Evolutionary conservation across 257 asterid species (phyloP).

Genomic region (Petunia secreta): DNA sequence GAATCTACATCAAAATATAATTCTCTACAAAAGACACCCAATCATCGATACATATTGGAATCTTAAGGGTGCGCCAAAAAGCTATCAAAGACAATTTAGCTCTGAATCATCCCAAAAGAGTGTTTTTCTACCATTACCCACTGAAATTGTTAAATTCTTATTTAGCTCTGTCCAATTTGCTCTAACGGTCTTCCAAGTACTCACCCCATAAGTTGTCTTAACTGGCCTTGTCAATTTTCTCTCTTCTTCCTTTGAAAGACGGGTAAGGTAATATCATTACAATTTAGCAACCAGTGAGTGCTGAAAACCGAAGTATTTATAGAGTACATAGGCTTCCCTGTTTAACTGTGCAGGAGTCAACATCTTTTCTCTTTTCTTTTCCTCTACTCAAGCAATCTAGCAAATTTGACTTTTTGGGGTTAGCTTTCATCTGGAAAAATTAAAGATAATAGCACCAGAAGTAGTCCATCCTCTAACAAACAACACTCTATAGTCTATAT

Average conservation of each 20-base stretch:
- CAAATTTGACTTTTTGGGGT: not conserved
- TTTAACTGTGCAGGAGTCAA: not conserved
- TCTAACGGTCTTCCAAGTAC: no score
- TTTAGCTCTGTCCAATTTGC: no score
- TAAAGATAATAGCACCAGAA: not conserved
- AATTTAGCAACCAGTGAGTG: not conserved
- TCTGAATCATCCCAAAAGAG: no score
- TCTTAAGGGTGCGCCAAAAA: no score
- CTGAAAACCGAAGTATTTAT: not conserved
- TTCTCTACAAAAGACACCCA: no score
- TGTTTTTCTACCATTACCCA: no score
- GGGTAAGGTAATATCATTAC: not conserved
- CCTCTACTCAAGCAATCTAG: conserved; percentile 9
- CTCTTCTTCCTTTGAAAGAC: not conserved
- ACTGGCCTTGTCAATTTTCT: no score
- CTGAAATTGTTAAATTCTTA: no score
- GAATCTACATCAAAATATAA: no score
- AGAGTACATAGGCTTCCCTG: not conserved
- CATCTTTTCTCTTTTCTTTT: not conserved
- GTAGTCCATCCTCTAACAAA: not conserved
- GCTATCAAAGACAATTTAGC: no score
- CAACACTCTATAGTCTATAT: not conserved
- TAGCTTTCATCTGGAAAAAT: not conserved
- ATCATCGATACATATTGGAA: no score
- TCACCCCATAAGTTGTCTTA: no score